Base-by-base conservation (phyloP, 164 flowering plant genomes). In the Aristolochia californica region DNA sequence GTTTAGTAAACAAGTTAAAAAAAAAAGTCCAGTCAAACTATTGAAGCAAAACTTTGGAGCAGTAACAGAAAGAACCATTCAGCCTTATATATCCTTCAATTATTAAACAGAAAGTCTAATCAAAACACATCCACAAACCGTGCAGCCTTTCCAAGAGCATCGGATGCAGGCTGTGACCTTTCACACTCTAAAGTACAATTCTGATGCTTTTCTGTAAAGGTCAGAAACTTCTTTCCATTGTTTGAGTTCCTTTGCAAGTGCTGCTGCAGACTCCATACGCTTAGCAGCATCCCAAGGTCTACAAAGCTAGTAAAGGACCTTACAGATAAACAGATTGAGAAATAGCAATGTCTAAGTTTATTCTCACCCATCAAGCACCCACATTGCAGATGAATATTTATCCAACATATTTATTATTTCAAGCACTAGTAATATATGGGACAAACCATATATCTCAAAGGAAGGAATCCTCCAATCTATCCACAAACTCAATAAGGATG, bases 241-340 rank as follows among this genome's bases (percentile, higher is more conserved):
- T 22, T 77, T 61, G 40, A 84, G 67, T 56, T 91, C 97, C 80
- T 83, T 85, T 43, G 95, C 93, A 27, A 78, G 51, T 50, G 85
- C 77, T 65, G 77, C 98, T 65, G 95, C 93, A 62, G 97, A 79
- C 57, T 91, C 98, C 98, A 91, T 82, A 66, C 84, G 97, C 73
- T 85, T 91, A 38, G 98, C 98, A 72, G 97, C 98, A 82, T 91
- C 98, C 98, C 98, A 91, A 22, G 94, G 97, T 28, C 94, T 91
- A 56, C 58, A 56, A 72, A 56, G 20, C 65, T 74, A 45, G 78
- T 82, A 48, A 78, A 83, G 88, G 84, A 72, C 53, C 49, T 26
- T 56, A 0, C 16, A 20, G 43, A n/a, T 26, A 17, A 27, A 54
- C 4, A 13, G 7, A 45, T 24, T 18, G 40, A 2, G 40, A 34